These are phyloP conservation scores for Suhomyces anneliseae DNA, from an alignment of 1,139 yeast species.

Conservation along the genomic window DNA sequence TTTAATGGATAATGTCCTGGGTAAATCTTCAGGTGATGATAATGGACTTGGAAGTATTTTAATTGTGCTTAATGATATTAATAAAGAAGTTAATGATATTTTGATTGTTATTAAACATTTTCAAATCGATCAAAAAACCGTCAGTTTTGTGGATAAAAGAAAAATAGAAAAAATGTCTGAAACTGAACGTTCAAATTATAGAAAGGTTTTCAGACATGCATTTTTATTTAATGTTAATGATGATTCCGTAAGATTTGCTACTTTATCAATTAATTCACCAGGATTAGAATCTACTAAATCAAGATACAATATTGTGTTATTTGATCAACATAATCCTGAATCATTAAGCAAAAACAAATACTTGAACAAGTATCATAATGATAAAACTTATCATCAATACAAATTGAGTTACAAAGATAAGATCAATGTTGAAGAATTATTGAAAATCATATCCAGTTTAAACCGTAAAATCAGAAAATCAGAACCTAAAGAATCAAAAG, in stretches of 20 bases:
- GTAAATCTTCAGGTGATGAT: not conserved
- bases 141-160: constrained; percentile 29
- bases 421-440: constrained; percentile 26
- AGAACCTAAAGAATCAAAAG: constrained; percentile 1
- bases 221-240: constrained; percentile 19
- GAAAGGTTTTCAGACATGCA: constrained; percentile 20
- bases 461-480: constrained; percentile 12
- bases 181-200: constrained; percentile 17
- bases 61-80: constrained; percentile 29
- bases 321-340: constrained; percentile 20
- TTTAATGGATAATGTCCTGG: constrained; percentile 10
- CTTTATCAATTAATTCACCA: constrained; percentile 24
- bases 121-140: constrained; percentile 25
- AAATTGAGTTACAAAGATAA: constrained; percentile 32
- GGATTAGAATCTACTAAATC: constrained; percentile 31
- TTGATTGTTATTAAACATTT: constrained; percentile 35
- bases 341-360: constrained; percentile 9
- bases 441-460: constrained; percentile 22
- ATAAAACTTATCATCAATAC: constrained; percentile 28
- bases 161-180: constrained; percentile 15
- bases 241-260: constrained; percentile 21
- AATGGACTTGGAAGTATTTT: constrained; percentile 20
- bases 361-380: constrained; percentile 16
- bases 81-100: constrained; percentile 38
- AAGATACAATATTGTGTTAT: constrained; percentile 27